Evolutionary conservation across 1,139 yeast genomes (phyloP).

Genomic region (Suhomyces maxii): DNA sequence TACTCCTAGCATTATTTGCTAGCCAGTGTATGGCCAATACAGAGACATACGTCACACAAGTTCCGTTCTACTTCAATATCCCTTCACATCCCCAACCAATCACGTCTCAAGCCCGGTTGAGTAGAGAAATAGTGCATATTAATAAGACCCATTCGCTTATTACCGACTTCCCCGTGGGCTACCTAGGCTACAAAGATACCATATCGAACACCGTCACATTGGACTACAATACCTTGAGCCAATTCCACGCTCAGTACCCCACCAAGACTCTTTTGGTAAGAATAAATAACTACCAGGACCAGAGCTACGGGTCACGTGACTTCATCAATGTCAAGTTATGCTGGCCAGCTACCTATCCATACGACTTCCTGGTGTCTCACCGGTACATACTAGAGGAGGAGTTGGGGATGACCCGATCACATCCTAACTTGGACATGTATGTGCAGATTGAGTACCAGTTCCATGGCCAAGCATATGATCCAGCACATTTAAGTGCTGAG

Average conservation of each 20-base stretch:
- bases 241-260: background rate
- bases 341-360: conserved; percentile 48
- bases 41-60: conserved; percentile 32
- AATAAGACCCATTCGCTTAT: conserved; percentile 31
- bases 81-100: conserved; percentile 20
- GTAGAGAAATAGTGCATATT: conserved; percentile 9
- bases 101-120: background rate
- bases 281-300: conserved; percentile 36
- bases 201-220: conserved; percentile 3
- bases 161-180: conserved; percentile 32
- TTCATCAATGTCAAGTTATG: conserved; percentile 39
- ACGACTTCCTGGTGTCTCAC: conserved; percentile 22
- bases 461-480: conserved; percentile 26
- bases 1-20: conserved; percentile 1
- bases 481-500: conserved; percentile 12
- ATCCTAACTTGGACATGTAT: conserved; percentile 19
- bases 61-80: conserved; percentile 40
- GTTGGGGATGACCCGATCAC: background rate
- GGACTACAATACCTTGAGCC: conserved; percentile 15
- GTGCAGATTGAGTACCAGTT: conserved; percentile 27
- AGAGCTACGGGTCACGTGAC: conserved; percentile 31
- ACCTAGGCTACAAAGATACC: background rate
- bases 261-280: conserved; percentile 26
- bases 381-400: conserved; percentile 10
- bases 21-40: conserved; percentile 33